Evolutionary conservation across 176 grass and related monocot genomes (phyloP), one percentile per base, ranked within the genome.

Genomic region (Rhynchospora breviuscula): DNA sequence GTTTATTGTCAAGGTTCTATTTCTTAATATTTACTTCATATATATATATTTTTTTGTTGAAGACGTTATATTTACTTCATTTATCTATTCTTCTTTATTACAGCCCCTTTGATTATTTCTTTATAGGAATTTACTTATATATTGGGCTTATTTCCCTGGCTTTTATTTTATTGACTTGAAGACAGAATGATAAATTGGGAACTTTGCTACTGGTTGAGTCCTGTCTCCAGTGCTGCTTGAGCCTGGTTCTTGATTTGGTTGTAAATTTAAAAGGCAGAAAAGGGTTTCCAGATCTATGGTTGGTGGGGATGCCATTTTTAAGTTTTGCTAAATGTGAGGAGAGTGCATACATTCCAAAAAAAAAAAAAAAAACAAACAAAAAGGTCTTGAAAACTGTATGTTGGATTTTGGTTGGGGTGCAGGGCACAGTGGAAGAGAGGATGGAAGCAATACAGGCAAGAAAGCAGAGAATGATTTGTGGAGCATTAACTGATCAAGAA

Each of bases 401-500:
- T 56, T 77, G 53, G 73, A 29, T 29, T 4, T 77, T 33, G 15
- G 12, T 56, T 54, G 21, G 6, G n/a, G 18, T 83, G 10, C 68
- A 95, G 96, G 89, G 87, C 67, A 92, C 89, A 6, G 96, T 99
- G 2, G 93, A 99, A 85, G 91, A 99, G 79, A 88, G 96, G 80
- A 95, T 99, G 96, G 87, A 99, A 84, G 87, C 83, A 23, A 88
- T 95, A 31, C 91, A 99, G 66, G 93, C 91, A 7, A 83, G 89
- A 67, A 95, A 95, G 53, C 93, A 95, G 85, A 92, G 93, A 81
- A 92, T 99, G 96, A 95, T 95, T 49, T 90, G 89, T 10, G 93
- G 96, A 85, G 96, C 93, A 13, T 79, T 95, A 83, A 95, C 96
- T 22, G 93, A 92, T 68, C 86, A 99, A 63, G 89, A 95, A 84